A percentile compares a stretch with the other conserved stretches of the same genome.
These are phyloP conservation scores for Leptographium wingfieldii DNA, from an alignment of 2,329 filamentous ascomycete genomes.

Conservation along the genomic window DNA sequence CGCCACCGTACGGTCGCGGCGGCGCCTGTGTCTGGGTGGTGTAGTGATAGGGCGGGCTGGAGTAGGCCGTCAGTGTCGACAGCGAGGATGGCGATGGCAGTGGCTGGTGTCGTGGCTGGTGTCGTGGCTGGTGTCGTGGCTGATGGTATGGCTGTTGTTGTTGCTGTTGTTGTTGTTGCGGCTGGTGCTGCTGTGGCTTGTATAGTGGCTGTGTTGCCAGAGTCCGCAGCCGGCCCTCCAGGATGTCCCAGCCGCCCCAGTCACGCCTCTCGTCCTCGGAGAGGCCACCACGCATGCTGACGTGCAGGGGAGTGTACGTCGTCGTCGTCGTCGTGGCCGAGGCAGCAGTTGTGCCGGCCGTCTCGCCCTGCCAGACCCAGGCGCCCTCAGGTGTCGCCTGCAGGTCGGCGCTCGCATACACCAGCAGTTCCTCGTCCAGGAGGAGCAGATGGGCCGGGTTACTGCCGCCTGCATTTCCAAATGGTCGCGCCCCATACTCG, in stretches of 20 bases:
- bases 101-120: constrained; percentile 2
- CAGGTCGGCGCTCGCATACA: constrained; percentile 74
- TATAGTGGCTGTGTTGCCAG: constrained; percentile 20
- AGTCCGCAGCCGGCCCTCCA: constrained; percentile 51
- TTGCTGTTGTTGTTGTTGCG: not conserved
- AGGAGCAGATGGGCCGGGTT: constrained; percentile 20
- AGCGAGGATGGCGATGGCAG: not conserved
- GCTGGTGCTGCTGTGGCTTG: not conserved
- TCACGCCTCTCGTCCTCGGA: constrained; percentile 46
- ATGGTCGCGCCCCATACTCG: constrained; percentile 23
- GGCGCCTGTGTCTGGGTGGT: constrained; percentile 5
- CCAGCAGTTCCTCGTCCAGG: constrained; percentile 76
- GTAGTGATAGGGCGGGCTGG: constrained; percentile 2
- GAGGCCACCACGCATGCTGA: constrained; percentile 24
- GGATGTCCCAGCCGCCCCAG: constrained; percentile 70
- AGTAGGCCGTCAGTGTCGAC: not conserved
- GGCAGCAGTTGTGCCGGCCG: not conserved
- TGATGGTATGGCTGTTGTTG: not conserved
- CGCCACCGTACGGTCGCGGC: constrained; percentile 3
- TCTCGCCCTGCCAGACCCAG: constrained; percentile 58
- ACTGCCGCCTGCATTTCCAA: constrained; percentile 7
- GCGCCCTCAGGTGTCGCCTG: constrained; percentile 65
- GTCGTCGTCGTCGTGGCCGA: not conserved
- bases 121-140: not conserved
- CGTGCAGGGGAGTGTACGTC: not conserved